phyloP scores from a whole-genome alignment of 192 early-diverging fungal species.

The Linnemannia elongata region DNA sequence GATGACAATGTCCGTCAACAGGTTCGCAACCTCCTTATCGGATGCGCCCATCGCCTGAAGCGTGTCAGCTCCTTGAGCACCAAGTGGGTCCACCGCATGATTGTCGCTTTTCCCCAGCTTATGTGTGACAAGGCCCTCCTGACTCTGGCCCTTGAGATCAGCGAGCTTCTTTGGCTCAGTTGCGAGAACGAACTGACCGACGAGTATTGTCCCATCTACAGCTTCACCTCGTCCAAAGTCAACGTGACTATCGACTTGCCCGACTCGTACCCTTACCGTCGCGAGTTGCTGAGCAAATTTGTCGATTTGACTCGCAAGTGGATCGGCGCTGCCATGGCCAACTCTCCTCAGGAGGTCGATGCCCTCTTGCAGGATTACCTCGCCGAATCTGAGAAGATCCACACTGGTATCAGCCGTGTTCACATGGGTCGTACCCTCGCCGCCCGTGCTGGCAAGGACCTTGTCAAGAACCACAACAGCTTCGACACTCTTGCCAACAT shows the following conservation, averaged over 20 bases:
- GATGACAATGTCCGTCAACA: conserved; percentile 67
- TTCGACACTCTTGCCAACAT: conserved; percentile 43
- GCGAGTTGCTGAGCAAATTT: conserved; percentile 71
- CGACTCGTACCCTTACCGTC: conserved; percentile 81
- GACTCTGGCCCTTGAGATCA: conserved; percentile 84
- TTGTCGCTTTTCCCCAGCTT: conserved; percentile 77
- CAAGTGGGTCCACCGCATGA: conserved; percentile 72
- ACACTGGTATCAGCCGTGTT: conserved; percentile 64
- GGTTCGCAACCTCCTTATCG: conserved; percentile 74
- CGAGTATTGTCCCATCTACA: conserved; percentile 82
- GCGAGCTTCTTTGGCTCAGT: conserved; percentile 84
- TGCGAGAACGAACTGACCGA: conserved; percentile 83
- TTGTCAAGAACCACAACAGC: conserved; percentile 55
- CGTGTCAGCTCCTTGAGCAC: conserved; percentile 77
- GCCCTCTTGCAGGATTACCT: conserved; percentile 79
- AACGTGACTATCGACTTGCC: conserved; percentile 77
- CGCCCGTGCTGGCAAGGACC: conserved; percentile 53
- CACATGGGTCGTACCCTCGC: conserved; percentile 84
- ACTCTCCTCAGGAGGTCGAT: conserved; percentile 79
- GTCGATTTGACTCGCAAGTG: conserved; percentile 75
- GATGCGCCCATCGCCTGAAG: conserved; percentile 75
- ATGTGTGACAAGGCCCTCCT: conserved; percentile 82
- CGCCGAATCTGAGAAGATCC: conserved; percentile 69
- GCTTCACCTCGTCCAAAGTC: conserved; percentile 73
- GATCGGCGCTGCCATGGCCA: conserved; percentile 71